Evolutionary conservation across 2,329 filamentous ascomycete species (phyloP), one percentile per base, ranked within the genome.

Genomic region (Fusarium sp.): DNA sequence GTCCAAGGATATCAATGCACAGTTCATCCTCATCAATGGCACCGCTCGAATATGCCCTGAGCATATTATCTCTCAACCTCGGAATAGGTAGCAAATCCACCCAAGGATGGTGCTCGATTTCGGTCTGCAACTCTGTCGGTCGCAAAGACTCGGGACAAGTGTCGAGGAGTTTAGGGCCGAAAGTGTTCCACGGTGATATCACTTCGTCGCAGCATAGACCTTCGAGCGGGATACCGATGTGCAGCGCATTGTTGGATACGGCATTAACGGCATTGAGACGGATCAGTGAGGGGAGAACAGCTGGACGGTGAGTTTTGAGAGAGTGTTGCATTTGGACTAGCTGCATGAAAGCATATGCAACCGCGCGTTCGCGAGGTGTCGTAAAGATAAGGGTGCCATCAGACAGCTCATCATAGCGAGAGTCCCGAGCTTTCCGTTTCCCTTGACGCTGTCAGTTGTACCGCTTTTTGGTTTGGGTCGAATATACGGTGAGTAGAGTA

Each of bases 261-360:
- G 67, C 72, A 43, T 74, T 71, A 1, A 63, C 58, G 56, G 64
- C 71, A 30, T 74, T 74, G 25, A 74, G 70, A 16, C 72, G 72
- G 30, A 74, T 74, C 11, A 74, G 62, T 1, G 62, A 58, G 5
- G 70, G 72, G 1, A 74, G 55, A 18, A 65, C 51, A 18, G 59
- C 49, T 28, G 54, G 51, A 7, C 65, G 62, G 28, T 58, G 68
- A 2, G 59, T 49, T 1, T 69, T 61, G 26, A 74, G 65, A 18
- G 51, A 66, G 18, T 72, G 62, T n/a, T 70, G 70, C 48, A 71
- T 49, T n/a, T 70, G 52, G 11, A 58, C 72, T 1, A 63, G 43
- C 10, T 71, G 70, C 61, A 67, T 61, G n/a, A 74, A 71, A 6
- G 67, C 71, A 28, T 66, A 69, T 7, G 57, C 58, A 25, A 70